Percentiles rank a stretch among this genome's conserved stretches.
Conservation (phyloP, 768 basidiomycete genomes). For the Solioccasus polychromus region DNA sequence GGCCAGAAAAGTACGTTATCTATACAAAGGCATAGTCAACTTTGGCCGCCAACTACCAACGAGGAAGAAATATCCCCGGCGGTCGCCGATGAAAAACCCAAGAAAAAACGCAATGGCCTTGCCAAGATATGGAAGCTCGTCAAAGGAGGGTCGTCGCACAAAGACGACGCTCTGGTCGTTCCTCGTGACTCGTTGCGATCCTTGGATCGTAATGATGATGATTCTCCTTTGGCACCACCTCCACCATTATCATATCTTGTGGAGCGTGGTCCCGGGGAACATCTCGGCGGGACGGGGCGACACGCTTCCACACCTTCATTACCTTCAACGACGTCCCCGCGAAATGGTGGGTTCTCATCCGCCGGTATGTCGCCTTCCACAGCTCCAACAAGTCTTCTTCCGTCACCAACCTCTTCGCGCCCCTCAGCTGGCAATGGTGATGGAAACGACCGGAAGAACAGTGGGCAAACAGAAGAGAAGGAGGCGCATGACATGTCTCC, state of each 20-base stretch:
- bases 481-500: slow-evolving; percentile 33
- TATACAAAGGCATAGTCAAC: slow-evolving; percentile 46
- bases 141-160: slow-evolving; percentile 52
- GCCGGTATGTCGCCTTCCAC: slow-evolving; percentile 72
- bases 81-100: slow-evolving; percentile 46
- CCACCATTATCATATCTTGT: slow-evolving; percentile 90
- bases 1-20: slow-evolving; percentile 35
- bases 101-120: slow-evolving; percentile 76
- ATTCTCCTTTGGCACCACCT: slow-evolving; percentile 81
- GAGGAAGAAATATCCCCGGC: slow-evolving; percentile 16
- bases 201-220: slow-evolving; percentile 51
- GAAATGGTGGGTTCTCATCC: slow-evolving; percentile 48
- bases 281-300: slow-evolving; percentile 42
- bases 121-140: slow-evolving; percentile 82
- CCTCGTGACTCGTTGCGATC: slow-evolving; percentile 39
- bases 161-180: slow-evolving; percentile 28
- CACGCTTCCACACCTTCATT: slow-evolving; percentile 72
- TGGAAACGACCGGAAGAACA: slow-evolving; percentile 40
- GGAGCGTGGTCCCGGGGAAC: slow-evolving; percentile 49
- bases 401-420: slow-evolving; percentile 74
- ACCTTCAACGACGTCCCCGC: slow-evolving; percentile 56
- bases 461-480: slow-evolving; percentile 42
- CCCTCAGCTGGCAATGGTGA: slow-evolving; percentile 59
- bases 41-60: slow-evolving; percentile 48
- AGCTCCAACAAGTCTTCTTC: slow-evolving; percentile 69